Evolutionary conservation across 176 grass and related monocot genomes (phyloP), one percentile per base, ranked within the genome.

Genomic region (Bolboschoenus planiculmis): DNA sequence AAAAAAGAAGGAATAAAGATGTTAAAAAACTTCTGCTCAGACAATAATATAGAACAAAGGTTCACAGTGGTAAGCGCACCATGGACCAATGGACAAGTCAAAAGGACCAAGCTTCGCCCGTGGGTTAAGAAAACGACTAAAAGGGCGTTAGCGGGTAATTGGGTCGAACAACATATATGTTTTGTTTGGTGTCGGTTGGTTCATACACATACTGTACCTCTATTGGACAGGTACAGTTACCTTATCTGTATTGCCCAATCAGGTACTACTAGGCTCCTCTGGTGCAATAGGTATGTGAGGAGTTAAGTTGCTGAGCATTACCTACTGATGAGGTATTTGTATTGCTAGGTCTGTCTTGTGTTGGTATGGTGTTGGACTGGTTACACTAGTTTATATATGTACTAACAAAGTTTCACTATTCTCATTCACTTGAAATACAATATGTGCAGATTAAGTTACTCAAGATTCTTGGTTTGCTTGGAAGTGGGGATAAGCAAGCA

Each of bases 401-500:
- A 37, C 81, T 86, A 43, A 44, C 46, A 83, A 15, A 35, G 27
- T 91, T 36, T 66, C 44, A 83, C 67, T 24, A 35, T 84, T 11
- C 56, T 89, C 61, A 60, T 36, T 53, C 61, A 46, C 81, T 78
- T 13, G 6, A 71, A 64, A 81, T 82, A 5, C 73, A 56, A 67
- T 73, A 51, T 53, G 44, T 85, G 84, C 93, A 99, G 97, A 99
- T 99, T 86, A 99, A 99, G 84, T 76, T 99, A 84, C 40, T 99
- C 51, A 99, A 99, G 78, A 96, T 99, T 79, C 97, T 99, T 81
- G 93, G 91, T 82, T 87, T 99, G 46, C 86, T 99, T 63, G 97
- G 97, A 86, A 96, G 91, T 0, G 85, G 91, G 56, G 97, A 99
- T 85, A 99, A 99, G 63, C 88, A 95, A 90, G 93, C 93, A 71